Evolutionary conservation across 176 grass and related monocot species (phyloP), one percentile per base, ranked within the genome.

Genomic region (Coix lacrymajobi): DNA sequence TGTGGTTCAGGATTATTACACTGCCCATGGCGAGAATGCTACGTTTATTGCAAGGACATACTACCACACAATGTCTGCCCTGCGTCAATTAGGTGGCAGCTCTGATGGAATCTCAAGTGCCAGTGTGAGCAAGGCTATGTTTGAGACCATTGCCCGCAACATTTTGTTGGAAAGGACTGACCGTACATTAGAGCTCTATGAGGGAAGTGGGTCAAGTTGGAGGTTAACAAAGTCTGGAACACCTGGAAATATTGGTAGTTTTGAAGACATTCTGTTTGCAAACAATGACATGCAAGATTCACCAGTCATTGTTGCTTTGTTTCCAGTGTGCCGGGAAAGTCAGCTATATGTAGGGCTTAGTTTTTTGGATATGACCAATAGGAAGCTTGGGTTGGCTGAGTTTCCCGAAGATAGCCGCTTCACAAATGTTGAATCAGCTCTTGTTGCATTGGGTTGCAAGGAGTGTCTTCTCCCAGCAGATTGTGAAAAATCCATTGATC

Each of bases 261-360:
- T 98, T 86, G 95, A 98, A 89, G 95, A 98, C 31, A 73, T 95
- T 89, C 82, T 98, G 73, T 98, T 98, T 93, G 95, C 95, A 70
- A 98, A 98, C 79, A 98, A 93, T 64, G 95, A 95, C 75, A 98
- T 98, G 95, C 88, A 95, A 81, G 92, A 95, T 83, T 89, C 92
- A 22, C 95, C 95, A 49, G 92, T 95, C 22, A 93, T 86, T 75
- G 84, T 98, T 91, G 84, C 95, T 69, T 73, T 98, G 51, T 85
- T 81, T 92, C 88, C 92, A 74, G 69, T 92, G 38, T 70, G 90
- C 38, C 88, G 88, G 30, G 95, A 98, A 75, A 86, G 88, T 73
- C 92, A 94, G 81, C 85, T 77, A 26, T 89, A 85, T 84, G 75
- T 98, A 62, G 95, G 92, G 25, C 85, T 98, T 89, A 88, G 90